phyloP scores from a whole-genome alignment of 805 yeast genomes.

The Metschnikowia lachancei region DNA sequence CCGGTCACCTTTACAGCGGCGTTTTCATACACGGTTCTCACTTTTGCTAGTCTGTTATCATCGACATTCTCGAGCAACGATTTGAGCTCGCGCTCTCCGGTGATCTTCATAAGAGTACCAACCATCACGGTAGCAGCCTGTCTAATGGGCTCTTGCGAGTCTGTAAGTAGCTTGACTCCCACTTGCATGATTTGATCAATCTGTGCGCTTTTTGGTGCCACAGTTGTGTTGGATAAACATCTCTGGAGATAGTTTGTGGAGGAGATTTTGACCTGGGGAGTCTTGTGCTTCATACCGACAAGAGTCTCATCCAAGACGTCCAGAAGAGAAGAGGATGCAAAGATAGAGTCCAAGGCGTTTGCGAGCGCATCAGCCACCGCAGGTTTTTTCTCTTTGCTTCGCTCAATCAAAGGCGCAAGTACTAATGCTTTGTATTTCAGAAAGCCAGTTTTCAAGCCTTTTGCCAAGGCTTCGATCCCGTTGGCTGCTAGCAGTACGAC shows the following conservation, averaged over 20 bases:
- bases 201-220: conserved; percentile 51
- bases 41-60: conserved; percentile 66
- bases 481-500: conserved; percentile 79
- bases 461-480: conserved; percentile 57
- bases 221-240: conserved; percentile 52
- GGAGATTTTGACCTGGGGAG: conserved; percentile 78
- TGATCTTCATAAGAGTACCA: conserved; percentile 80
- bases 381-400: conserved; percentile 85
- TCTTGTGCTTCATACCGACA: conserved; percentile 65
- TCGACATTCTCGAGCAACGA: conserved; percentile 68
- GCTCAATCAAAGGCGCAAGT: conserved; percentile 64
- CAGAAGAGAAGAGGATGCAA: conserved; percentile 46
- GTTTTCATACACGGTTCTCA: conserved; percentile 53
- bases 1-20: conserved; percentile 47
- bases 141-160: conserved; percentile 82
- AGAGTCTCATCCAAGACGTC: conserved; percentile 61
- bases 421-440: conserved; percentile 51
- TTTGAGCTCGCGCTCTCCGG: conserved; percentile 67
- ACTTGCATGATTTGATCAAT: conserved; percentile 54
- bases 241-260: conserved; percentile 62
- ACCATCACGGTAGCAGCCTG: conserved; percentile 71
- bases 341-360: conserved; percentile 63
- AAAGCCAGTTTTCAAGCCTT: conserved; percentile 61
- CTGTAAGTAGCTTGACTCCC: conserved; percentile 65
- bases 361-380: conserved; percentile 71